Conservation (phyloP, 257 asterid genomes). For the Nyctanthes arbortristis region DNA sequence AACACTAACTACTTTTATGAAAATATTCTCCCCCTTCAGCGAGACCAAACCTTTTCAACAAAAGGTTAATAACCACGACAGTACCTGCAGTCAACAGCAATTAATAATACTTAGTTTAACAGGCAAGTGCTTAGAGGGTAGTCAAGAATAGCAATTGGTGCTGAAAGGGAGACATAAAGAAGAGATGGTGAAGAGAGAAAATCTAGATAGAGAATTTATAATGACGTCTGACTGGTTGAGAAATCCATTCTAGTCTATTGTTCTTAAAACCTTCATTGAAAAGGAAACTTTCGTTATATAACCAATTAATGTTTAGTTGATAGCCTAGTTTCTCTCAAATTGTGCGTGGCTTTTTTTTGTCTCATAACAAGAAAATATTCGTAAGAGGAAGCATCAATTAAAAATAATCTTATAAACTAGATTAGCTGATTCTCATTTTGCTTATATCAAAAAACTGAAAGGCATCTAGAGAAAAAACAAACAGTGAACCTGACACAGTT, state of each 20-base stretch:
- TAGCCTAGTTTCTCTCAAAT: slow-evolving; percentile 4
- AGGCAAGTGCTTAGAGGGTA: no score
- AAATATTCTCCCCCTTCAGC: no score
- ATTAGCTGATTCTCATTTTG: slow-evolving; percentile 1
- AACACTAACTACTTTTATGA: no score
- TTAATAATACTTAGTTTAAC: no score
- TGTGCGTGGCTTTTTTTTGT: slow-evolving; percentile 15
- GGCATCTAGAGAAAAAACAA: not conserved
- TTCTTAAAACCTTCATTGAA: not conserved
- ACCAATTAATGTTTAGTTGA: slow-evolving; percentile 10
- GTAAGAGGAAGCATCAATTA: not conserved
- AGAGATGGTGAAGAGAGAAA: no score
- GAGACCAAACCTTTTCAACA: no score
- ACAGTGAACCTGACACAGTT: not conserved
- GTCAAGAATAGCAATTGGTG: no score
- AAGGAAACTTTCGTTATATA: no score
- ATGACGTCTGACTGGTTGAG: not conserved
- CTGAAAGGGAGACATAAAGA: no score
- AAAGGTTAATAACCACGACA: no score
- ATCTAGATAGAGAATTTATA: no score
- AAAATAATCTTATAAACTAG: not conserved
- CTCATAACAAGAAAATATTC: slow-evolving; percentile 9
- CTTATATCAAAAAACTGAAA: not conserved
- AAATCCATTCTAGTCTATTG: not conserved
- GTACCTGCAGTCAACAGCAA: no score